Evolutionary conservation across 2,329 filamentous ascomycete species (phyloP).

Genomic region (Clarireedia homoeocarpa): DNA sequence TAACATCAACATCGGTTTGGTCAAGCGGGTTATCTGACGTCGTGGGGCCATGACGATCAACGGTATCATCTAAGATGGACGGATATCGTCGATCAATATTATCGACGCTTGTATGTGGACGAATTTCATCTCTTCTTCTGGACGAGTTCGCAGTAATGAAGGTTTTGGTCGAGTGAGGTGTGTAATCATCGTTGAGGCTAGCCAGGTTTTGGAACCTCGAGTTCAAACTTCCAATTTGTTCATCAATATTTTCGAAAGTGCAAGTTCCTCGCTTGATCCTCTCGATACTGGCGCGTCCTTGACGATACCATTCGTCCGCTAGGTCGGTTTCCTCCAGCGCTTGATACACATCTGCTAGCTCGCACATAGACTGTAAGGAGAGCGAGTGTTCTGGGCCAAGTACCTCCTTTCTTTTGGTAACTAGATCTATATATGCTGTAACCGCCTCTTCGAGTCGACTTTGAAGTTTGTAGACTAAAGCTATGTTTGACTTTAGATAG

Average conservation of each 20-base stretch:
- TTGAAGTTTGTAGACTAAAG: conserved; percentile 5
- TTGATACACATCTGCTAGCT: conserved; percentile 6
- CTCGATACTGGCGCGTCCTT: background rate
- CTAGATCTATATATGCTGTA: background rate
- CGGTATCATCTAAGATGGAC: background rate
- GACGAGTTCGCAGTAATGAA: background rate
- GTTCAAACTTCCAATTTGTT: background rate
- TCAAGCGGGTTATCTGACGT: background rate
- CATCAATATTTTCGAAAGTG: background rate
- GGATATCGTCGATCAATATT: conserved; percentile 1
- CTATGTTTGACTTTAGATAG: conserved; percentile 3
- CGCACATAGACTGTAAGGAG: conserved; percentile 4
- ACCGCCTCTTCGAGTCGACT: background rate
- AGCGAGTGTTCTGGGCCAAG: conserved; percentile 2
- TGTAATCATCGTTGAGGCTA: conserved; percentile 1
- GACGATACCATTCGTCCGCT: conserved; percentile 2
- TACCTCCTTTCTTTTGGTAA: background rate
- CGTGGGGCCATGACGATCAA: background rate
- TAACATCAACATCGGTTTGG: background rate
- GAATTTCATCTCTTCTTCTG: background rate
- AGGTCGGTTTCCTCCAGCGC: background rate
- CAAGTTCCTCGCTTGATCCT: background rate
- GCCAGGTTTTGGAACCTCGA: background rate
- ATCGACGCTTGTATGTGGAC: background rate
- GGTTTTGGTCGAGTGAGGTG: background rate